Conservation (phyloP, 805 yeast species). For the Teunomyces cretensis region DNA sequence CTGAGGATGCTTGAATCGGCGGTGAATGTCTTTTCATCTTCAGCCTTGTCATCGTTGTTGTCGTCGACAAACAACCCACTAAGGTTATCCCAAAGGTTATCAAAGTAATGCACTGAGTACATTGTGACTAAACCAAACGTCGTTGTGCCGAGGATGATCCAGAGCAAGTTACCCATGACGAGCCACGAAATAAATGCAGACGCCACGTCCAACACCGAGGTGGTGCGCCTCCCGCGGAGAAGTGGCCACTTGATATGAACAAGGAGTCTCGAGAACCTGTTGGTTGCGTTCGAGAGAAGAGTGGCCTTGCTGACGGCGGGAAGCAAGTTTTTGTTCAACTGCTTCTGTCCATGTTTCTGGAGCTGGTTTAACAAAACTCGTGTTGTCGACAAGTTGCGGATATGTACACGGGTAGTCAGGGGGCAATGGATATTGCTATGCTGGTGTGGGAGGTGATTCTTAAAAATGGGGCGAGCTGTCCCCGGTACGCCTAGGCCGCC, state of each 20-base stretch:
- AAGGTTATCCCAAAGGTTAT: constrained; percentile 23
- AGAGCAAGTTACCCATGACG: constrained; percentile 55
- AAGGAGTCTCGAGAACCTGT: constrained; percentile 29
- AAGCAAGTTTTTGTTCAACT: not conserved
- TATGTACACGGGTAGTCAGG: not conserved
- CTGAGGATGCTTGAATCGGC: constrained; percentile 28
- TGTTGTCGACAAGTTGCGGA: not conserved
- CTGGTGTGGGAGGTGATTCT: no score
- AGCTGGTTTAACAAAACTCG: not conserved
- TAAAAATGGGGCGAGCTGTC: no score
- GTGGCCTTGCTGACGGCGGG: constrained; percentile 12
- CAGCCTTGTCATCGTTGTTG: constrained; percentile 8
- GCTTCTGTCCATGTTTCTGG: not conserved
- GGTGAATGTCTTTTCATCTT: not conserved
- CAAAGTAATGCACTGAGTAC: constrained; percentile 42
- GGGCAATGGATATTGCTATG: not conserved
- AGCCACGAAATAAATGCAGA: constrained; percentile 58
- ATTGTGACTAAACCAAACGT: constrained; percentile 51
- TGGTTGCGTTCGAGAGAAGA: constrained; percentile 30
- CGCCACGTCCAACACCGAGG: constrained; percentile 46
- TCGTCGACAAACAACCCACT: constrained; percentile 19
- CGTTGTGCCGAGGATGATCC: constrained; percentile 58
- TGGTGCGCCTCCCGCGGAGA: constrained; percentile 47
- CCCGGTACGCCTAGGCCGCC: no score
- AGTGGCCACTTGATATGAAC: constrained; percentile 50